Conservation (phyloP, 2,329 filamentous ascomycete species). For the Neoscytalidium dimidiatum region DNA sequence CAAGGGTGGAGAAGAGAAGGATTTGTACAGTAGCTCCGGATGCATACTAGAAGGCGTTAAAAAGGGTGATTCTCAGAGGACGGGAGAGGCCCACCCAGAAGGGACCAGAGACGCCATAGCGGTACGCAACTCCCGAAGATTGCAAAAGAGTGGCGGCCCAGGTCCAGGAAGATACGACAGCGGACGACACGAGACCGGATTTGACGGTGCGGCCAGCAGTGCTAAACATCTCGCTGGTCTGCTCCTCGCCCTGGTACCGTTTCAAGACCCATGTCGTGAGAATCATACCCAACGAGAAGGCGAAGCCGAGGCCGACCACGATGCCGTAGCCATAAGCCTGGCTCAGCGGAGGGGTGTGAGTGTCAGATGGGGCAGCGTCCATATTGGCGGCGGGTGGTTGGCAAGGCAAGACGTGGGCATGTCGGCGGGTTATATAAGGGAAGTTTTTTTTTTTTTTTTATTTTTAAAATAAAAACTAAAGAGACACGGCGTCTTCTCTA, state of each 20-base stretch:
- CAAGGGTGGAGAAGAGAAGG: slow-evolving; percentile 83
- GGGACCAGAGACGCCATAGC: slow-evolving; percentile 49
- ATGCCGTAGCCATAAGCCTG: slow-evolving; percentile 77
- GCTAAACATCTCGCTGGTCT: slow-evolving; percentile 91
- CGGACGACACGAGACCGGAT: slow-evolving; percentile 81
- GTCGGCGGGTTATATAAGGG: not conserved
- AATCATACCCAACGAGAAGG: slow-evolving; percentile 76
- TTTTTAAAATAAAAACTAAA: no score
- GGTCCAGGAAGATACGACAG: slow-evolving; percentile 94
- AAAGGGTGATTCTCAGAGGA: slow-evolving; percentile 46
- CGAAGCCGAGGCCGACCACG: slow-evolving; percentile 72
- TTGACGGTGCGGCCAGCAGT: slow-evolving; percentile 90
- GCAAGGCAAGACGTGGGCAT: not conserved
- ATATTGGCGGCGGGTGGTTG: not conserved
- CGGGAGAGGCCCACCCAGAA: not conserved
- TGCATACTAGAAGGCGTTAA: slow-evolving; percentile 67
- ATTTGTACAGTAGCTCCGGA: slow-evolving; percentile 57
- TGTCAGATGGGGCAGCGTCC: not conserved
- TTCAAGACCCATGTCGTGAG: slow-evolving; percentile 69
- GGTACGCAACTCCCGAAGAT: slow-evolving; percentile 78
- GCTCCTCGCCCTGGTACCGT: slow-evolving; percentile 72
- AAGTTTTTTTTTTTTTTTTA: no score
- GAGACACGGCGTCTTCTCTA: no score
- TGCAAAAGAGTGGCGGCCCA: slow-evolving; percentile 86
- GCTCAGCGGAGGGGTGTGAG: slow-evolving; percentile 33